These are phyloP conservation scores for Artemisia annua DNA, from an alignment of 129 eudicot genomes.

Conservation along the genomic window DNA sequence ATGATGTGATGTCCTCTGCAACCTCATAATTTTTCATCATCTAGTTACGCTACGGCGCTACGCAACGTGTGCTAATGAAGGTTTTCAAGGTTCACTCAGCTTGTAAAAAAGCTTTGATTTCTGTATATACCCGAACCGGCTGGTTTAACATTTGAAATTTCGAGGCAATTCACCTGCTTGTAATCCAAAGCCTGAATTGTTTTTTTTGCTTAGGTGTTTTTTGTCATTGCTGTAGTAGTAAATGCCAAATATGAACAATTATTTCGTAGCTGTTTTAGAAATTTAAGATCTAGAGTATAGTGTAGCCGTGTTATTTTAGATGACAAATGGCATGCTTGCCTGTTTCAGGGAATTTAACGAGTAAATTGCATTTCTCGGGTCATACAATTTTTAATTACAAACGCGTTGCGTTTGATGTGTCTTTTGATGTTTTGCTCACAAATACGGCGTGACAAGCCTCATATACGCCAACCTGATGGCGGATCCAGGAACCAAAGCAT, in stretches of 20 bases:
- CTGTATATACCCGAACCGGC: background rate
- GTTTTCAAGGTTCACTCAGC: background rate
- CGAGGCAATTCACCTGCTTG: background rate
- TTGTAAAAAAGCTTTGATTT: constrained; percentile 1
- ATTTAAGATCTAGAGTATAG: background rate
- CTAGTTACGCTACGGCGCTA: background rate
- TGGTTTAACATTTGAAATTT: background rate
- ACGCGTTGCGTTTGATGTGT: too few relatives aligned
- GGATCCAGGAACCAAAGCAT: too few relatives aligned
- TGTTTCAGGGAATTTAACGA: too few relatives aligned
- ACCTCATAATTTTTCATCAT: constrained; percentile 16
- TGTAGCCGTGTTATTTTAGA: background rate
- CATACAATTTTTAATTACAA: too few relatives aligned
- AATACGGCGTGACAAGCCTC: too few relatives aligned
- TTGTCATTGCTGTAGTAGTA: background rate
- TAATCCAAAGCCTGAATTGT: background rate
- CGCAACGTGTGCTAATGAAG: background rate
- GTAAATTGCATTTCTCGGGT: too few relatives aligned
- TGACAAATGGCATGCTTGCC: background rate
- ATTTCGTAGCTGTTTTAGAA: background rate
- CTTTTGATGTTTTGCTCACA: too few relatives aligned
- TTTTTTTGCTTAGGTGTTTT: background rate
- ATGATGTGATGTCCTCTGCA: constrained; percentile 51
- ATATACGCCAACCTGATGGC: too few relatives aligned
- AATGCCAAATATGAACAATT: background rate